Conservation (phyloP, 1,284 basidiomycete genomes). For the Pseudozyma sp. region DNA sequence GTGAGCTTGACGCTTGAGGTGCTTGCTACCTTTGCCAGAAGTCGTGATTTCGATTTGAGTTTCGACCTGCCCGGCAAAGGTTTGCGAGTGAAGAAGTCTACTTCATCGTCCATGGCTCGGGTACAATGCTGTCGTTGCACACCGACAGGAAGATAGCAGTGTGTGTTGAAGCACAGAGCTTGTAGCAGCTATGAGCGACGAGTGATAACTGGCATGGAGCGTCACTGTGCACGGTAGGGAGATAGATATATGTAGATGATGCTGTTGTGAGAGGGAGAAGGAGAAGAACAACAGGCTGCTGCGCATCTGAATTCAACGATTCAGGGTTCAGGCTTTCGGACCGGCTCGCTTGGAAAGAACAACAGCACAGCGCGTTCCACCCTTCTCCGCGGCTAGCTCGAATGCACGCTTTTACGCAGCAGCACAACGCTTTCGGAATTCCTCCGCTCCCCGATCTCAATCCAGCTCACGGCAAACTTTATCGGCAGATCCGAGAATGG, state of each 20-base stretch:
- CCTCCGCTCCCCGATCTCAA: no score
- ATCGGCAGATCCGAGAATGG: no score
- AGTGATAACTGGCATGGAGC: not conserved
- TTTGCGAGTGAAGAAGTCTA: conserved; percentile 38
- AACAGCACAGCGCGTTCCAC: no score
- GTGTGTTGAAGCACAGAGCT: not conserved
- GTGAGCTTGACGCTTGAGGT: not conserved
- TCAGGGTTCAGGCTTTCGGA: not conserved
- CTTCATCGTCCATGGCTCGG: conserved; percentile 37
- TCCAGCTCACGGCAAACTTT: no score
- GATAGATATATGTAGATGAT: not conserved
- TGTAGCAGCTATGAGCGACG: not conserved
- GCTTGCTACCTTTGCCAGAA: not conserved
- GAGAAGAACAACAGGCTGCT: not conserved
- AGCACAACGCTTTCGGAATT: no score
- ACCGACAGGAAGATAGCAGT: not conserved
- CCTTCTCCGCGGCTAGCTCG: no score
- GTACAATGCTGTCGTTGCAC: not conserved
- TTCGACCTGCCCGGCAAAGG: conserved; percentile 13
- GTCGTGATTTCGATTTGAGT: conserved; percentile 13
- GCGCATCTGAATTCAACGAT: not conserved
- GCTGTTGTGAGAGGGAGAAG: no score
- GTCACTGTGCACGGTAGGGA: not conserved
- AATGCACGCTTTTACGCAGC: not conserved
- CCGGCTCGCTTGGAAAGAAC: no score